Evolutionary conservation across 371 early-diverging fungal species (phyloP).

Genomic region (Nematocida sp.): DNA sequence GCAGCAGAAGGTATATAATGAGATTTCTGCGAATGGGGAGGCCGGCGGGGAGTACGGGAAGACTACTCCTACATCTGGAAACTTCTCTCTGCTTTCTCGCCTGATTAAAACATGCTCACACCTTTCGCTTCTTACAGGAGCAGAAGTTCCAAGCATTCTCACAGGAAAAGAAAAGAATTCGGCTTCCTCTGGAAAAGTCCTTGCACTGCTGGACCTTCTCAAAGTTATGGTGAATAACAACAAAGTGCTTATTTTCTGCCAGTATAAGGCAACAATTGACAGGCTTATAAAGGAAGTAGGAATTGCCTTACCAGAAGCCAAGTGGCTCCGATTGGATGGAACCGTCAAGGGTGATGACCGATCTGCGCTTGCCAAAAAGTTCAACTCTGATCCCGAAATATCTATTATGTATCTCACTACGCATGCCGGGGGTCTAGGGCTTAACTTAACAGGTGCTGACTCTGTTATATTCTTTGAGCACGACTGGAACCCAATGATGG

Average conservation of each 20-base stretch:
- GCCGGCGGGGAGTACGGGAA: slow-evolving; percentile 40
- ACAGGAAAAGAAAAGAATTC: slow-evolving; percentile 15
- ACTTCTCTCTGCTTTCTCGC: slow-evolving; percentile 34
- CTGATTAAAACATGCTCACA: slow-evolving; percentile 54
- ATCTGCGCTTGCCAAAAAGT: slow-evolving; percentile 82
- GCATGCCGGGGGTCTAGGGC: slow-evolving; percentile 92
- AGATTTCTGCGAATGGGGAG: slow-evolving; percentile 72
- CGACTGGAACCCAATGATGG: slow-evolving; percentile 99
- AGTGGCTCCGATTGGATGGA: slow-evolving; percentile 89
- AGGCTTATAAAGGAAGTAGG: slow-evolving; percentile 77
- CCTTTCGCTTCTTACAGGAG: slow-evolving; percentile 3
- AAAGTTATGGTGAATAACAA: slow-evolving; percentile 76
- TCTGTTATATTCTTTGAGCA: slow-evolving; percentile 99
- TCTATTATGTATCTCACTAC: slow-evolving; percentile 90
- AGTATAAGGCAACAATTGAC: slow-evolving; percentile 89
- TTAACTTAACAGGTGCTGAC: slow-evolving; percentile 96
- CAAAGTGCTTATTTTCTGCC: slow-evolving; percentile 91
- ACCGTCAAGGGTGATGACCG: slow-evolving; percentile 78
- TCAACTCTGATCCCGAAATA: slow-evolving; percentile 89
- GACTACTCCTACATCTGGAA: slow-evolving; percentile 25
- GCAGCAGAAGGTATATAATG: slow-evolving; percentile 80
- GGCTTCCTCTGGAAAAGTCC: slow-evolving; percentile 71
- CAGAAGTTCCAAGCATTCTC: slow-evolving; percentile 8
- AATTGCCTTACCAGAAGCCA: slow-evolving; percentile 22
- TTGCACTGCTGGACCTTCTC: slow-evolving; percentile 82